Base-by-base conservation (phyloP, 2,329 filamentous ascomycete species). In the Ophiosphaerella herpotricha region DNA sequence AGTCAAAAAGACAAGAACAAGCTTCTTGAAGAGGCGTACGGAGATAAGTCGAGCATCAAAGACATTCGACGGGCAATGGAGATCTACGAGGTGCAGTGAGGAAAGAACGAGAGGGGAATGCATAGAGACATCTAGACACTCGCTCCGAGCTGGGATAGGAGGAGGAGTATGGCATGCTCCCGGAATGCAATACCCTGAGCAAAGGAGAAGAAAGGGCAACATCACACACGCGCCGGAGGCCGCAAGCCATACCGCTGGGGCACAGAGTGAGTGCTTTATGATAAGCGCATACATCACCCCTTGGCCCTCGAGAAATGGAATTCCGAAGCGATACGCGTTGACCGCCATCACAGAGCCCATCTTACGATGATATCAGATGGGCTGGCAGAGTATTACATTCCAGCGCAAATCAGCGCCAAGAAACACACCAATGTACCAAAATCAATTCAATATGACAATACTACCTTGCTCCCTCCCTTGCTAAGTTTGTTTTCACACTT, bases 11-110 rank as follows among this genome's bases (percentile, higher is more conserved):
- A 71, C 23, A 69, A 61, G 43, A 76, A 77, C 46, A 64, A 64
- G 39, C 61, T 69, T 5, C 55, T 79, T n/a, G 74, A 78, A 71
- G 75, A 78, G 32, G 75, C 77, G 2, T 79, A 79, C 46, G 77
- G 77, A 11, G 74, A 74, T 44, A 74, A 77, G 53, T 71, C 68
- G 11, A 77, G 71, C 39, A 49, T 79, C 39, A 63, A 72, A 21
- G 75, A 79, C 60, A 57, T 79, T n/a, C 67, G 77, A 54, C 67
- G 74, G 33, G 77, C 77, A 13, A 64, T 78, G 61, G 67, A 77
- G 31, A 64, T 74, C 24, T 79, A 79, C 39, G 73, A 75, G 50
- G 63, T 74, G 5, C 72, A 72, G 57, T 78, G 62, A 71, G 38
- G 16, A 40, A 7, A 12, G 21, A 16, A 46, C 46, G 46, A 21